Conservation (phyloP, 2,329 filamentous ascomycete species). For the Neofusicoccum kwambonambiense region DNA sequence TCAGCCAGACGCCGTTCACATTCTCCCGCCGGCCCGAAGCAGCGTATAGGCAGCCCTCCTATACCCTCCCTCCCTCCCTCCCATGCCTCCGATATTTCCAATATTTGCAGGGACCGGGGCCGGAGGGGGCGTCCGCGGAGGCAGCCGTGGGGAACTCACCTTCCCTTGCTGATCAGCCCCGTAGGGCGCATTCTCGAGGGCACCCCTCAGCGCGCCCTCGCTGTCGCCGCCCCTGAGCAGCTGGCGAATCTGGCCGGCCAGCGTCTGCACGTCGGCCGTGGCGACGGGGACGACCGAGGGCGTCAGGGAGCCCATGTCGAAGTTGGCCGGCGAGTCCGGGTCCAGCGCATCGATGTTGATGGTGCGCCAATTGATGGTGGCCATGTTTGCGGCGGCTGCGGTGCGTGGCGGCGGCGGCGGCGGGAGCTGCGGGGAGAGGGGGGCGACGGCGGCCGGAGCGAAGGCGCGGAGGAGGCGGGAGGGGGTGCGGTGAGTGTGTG, state of each 20-base stretch:
- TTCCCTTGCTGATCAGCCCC: slow-evolving; percentile 54
- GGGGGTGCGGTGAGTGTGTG: not conserved
- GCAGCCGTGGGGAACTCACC: slow-evolving; percentile 37
- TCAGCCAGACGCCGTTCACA: not conserved
- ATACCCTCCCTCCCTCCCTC: slow-evolving; percentile 8
- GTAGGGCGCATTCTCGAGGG: slow-evolving; percentile 81
- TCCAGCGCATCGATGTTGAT: slow-evolving; percentile 93
- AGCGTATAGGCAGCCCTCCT: not conserved
- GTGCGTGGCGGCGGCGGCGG: not conserved
- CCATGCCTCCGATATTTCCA: slow-evolving; percentile 13
- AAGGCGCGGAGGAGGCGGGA: not conserved
- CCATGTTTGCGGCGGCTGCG: slow-evolving; percentile 35
- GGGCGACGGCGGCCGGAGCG: not conserved
- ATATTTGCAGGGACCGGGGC: not conserved
- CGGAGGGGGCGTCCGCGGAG: not conserved
- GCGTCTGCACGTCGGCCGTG: slow-evolving; percentile 73
- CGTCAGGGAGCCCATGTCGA: slow-evolving; percentile 80
- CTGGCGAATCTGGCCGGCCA: slow-evolving; percentile 81
- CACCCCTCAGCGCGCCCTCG: slow-evolving; percentile 80
- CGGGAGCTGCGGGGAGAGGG: not conserved
- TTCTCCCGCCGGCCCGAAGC: not conserved
- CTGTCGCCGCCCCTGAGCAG: slow-evolving; percentile 81
- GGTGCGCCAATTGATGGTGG: slow-evolving; percentile 68
- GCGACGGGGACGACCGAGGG: slow-evolving; percentile 72
- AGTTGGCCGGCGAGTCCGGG: slow-evolving; percentile 87